Conservation (phyloP, 768 basidiomycete species). For the Tulasnella sp. region DNA sequence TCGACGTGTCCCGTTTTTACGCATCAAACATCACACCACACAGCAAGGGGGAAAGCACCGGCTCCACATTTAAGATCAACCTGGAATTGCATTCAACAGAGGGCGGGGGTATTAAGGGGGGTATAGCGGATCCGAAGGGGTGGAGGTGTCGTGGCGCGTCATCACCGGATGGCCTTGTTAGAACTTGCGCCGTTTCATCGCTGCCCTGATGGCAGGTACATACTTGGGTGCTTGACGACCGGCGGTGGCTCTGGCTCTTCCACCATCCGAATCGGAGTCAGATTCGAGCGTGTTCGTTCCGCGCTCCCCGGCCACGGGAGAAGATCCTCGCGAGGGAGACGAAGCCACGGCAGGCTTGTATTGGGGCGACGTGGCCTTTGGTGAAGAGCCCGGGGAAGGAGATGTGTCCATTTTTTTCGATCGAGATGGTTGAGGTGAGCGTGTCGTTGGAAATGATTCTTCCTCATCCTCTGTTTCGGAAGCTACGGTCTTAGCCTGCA, state of each 20-base stretch:
- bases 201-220: neutral
- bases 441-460: neutral
- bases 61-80: no score
- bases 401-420: neutral
- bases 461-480: slow-evolving; percentile 11
- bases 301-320: neutral
- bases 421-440: neutral
- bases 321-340: neutral
- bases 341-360: no score
- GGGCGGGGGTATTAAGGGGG: no score
- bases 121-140: no score
- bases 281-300: neutral
- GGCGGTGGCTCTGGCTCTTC: neutral
- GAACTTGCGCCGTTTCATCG: neutral
- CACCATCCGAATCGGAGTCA: neutral
- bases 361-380: neutral
- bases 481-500: neutral
- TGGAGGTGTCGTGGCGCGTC: no score
- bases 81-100: no score
- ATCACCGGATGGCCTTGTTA: no score
- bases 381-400: neutral
- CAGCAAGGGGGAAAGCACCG: no score
- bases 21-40: no score
- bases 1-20: no score
- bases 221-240: neutral